Percentiles rank a stretch among this genome's conserved stretches.
These are phyloP conservation scores for Posidonia oceanica DNA, from an alignment of 116 monocot species.

Conservation along the genomic window DNA sequence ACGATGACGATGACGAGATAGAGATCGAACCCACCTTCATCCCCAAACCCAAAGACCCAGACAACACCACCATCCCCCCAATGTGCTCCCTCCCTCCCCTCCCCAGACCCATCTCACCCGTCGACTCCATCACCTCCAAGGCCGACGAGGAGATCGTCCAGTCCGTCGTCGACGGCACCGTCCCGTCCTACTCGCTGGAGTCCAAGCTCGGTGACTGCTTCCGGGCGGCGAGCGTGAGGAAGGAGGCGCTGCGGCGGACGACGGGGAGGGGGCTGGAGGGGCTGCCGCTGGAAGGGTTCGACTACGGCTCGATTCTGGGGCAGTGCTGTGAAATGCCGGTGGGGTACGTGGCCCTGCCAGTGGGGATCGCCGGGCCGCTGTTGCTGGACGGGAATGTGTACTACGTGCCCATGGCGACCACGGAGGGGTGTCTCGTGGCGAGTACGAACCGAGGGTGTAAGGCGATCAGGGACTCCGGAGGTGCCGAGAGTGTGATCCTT, in stretches of 20 bases:
- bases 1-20: conserved; percentile 12
- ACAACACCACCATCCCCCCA: neutral
- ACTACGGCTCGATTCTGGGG: conserved; percentile 69
- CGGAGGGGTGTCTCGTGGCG: conserved; percentile 92
- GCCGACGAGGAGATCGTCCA: conserved; percentile 68
- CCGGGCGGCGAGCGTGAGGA: conserved; percentile 58
- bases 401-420: conserved; percentile 92
- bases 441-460: conserved; percentile 95
- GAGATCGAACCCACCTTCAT: neutral
- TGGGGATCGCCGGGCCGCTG: conserved; percentile 88
- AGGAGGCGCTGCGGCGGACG: conserved; percentile 56
- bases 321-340: conserved; percentile 97
- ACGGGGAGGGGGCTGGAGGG: conserved; percentile 58
- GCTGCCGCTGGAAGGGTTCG: conserved; percentile 75
- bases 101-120: conserved; percentile 2
- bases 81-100: conserved; percentile 3
- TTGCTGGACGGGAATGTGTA: conserved; percentile 55
- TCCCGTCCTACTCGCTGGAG: conserved; percentile 68
- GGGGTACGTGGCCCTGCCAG: conserved; percentile 75
- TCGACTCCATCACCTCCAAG: neutral
- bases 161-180: conserved; percentile 47
- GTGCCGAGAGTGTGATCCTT: conserved; percentile 70
- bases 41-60: neutral
- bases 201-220: conserved; percentile 52
- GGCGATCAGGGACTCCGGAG: conserved; percentile 79